phyloP scores from a whole-genome alignment of 2,329 filamentous ascomycete genomes.

The Colletotrichum filicis region DNA sequence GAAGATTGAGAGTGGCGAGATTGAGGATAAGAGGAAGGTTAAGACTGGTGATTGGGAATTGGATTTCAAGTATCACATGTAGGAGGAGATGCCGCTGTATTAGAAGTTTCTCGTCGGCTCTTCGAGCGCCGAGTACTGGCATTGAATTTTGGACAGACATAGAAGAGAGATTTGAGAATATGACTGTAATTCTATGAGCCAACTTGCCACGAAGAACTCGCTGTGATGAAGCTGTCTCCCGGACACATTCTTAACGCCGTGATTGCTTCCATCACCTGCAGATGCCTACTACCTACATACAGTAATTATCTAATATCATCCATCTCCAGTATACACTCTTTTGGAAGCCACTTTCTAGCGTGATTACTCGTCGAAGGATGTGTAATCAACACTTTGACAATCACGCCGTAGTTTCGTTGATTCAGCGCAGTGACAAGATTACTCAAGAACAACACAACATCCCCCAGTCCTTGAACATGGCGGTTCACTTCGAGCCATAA shows the following conservation, averaged over 20 bases:
- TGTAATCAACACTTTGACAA: constrained; percentile 9
- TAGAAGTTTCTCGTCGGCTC: too few relatives aligned
- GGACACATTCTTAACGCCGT: too few relatives aligned
- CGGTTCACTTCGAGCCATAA: constrained; percentile 3
- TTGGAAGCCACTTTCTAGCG: not conserved
- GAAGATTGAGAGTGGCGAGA: constrained; percentile 48
- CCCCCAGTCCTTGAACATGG: not conserved
- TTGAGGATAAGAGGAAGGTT: constrained; percentile 55
- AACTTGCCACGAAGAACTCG: too few relatives aligned
- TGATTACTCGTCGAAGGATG: constrained; percentile 6
- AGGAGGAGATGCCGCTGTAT: not conserved
- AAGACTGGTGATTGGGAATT: constrained; percentile 58
- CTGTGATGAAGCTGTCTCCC: too few relatives aligned
- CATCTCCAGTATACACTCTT: not conserved
- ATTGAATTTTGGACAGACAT: too few relatives aligned
- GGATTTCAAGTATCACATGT: constrained; percentile 59
- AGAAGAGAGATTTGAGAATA: too few relatives aligned
- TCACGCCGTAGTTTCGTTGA: not conserved
- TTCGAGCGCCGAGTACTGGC: too few relatives aligned
- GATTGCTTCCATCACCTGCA: too few relatives aligned
- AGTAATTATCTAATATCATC: constrained; percentile 3
- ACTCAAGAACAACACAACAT: not conserved
- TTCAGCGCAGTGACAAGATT: constrained; percentile 5
- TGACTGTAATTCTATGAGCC: too few relatives aligned
- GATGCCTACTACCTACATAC: too few relatives aligned